Conservation (phyloP, 176 grass and related monocot species). For the Melocanna baccifera region DNA sequence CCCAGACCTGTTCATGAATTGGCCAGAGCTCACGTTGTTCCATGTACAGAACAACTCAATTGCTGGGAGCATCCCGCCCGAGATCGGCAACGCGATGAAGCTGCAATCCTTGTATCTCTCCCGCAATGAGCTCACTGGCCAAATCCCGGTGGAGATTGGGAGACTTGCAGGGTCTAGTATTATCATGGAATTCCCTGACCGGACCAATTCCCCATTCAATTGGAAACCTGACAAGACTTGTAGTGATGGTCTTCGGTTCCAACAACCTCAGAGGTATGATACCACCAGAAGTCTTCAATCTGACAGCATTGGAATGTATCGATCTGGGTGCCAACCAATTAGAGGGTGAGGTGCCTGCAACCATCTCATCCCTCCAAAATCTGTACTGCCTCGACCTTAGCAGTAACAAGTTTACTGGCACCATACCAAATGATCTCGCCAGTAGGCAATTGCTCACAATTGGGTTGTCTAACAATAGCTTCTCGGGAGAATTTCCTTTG, state of each 20-base stretch:
- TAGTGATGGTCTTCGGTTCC: not conserved
- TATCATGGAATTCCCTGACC: too few relatives aligned
- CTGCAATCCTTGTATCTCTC: too few relatives aligned
- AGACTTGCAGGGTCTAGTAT: not conserved
- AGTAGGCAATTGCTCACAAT: not conserved
- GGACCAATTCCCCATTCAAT: not conserved
- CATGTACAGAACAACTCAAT: too few relatives aligned
- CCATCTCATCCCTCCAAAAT: slow-evolving; percentile 26
- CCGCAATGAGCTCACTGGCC: too few relatives aligned
- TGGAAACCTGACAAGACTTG: slow-evolving; percentile 33
- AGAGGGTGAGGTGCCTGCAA: slow-evolving; percentile 25
- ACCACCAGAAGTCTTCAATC: slow-evolving; percentile 29
- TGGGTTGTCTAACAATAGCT: not conserved
- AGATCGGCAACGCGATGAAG: too few relatives aligned
- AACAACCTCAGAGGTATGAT: slow-evolving; percentile 42
- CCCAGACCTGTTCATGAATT: slow-evolving; percentile 36
- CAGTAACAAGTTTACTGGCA: slow-evolving; percentile 1
- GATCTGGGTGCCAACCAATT: slow-evolving; percentile 40
- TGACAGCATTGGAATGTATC: slow-evolving; percentile 15
- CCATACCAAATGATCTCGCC: not conserved
- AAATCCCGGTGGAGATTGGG: too few relatives aligned
- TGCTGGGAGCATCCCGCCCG: too few relatives aligned
- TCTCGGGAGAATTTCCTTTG: not conserved
- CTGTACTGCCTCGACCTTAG: not conserved
- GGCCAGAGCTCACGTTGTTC: slow-evolving; percentile 2